Evolutionary conservation across 305 asterid species (phyloP).

Genomic region (Fraxinus albicans): DNA sequence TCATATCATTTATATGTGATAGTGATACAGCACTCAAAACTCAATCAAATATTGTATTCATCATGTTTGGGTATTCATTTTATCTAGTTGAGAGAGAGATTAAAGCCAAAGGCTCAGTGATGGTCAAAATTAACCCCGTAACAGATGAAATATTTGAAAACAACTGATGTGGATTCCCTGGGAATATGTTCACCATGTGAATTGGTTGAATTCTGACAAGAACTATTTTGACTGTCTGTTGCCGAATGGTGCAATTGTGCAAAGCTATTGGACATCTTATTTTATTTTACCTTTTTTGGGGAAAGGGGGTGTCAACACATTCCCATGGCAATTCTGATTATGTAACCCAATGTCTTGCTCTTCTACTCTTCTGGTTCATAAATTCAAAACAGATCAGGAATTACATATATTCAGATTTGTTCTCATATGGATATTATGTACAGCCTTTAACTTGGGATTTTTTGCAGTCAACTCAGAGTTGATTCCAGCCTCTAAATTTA

Average conservation of each 20-base stretch:
- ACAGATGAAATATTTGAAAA: background rate
- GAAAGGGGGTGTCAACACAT: background rate
- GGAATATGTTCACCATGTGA: background rate
- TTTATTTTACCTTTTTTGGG: background rate
- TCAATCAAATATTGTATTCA: background rate
- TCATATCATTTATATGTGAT: background rate
- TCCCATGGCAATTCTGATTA: background rate
- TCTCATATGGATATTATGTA: background rate
- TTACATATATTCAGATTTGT: background rate
- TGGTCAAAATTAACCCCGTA: background rate
- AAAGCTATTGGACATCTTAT: background rate
- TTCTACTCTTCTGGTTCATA: background rate
- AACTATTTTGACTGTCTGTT: background rate
- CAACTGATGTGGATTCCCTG: background rate
- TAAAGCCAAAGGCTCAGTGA: background rate
- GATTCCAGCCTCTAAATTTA: background rate
- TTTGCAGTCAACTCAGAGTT: background rate
- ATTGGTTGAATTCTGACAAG: background rate
- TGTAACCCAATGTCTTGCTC: background rate
- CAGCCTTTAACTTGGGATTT: background rate
- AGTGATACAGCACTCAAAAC: background rate
- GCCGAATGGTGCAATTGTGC: background rate
- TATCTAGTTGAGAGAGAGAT: background rate
- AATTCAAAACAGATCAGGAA: background rate
- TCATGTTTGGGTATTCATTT: background rate